A percentile compares a stretch with the other conserved stretches of the same genome.
Evolutionary conservation across 1,284 basidiomycete genomes (phyloP).

Genomic region (Rugosomyces carneus): DNA sequence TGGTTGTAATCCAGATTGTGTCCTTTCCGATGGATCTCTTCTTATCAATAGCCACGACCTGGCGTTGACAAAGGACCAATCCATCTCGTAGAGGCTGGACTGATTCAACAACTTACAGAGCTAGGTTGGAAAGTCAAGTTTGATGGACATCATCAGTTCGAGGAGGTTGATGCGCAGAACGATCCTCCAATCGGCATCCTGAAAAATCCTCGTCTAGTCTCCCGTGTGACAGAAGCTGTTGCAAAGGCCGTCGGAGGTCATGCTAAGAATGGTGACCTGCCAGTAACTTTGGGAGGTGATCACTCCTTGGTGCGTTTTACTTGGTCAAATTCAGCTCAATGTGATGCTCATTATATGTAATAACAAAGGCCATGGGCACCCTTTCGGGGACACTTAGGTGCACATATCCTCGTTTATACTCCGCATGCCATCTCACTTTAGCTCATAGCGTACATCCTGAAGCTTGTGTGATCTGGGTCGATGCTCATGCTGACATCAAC

Average conservation of each 20-base stretch:
- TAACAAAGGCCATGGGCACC: conserved; percentile 80
- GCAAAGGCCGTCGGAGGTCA: conserved; percentile 73
- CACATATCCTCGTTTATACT: conserved; percentile 16
- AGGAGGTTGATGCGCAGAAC: conserved; percentile 58
- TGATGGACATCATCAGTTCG: conserved; percentile 85
- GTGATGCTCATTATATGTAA: conserved; percentile 6
- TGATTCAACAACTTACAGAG: conserved; percentile 67
- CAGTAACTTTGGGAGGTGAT: conserved; percentile 94
- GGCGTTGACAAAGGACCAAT: conserved; percentile 94
- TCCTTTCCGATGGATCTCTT: neutral
- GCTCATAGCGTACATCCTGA: conserved; percentile 57
- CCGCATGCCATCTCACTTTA: conserved; percentile 1
- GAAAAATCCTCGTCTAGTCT: conserved; percentile 85
- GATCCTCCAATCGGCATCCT: conserved; percentile 85
- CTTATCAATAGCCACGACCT: conserved; percentile 47
- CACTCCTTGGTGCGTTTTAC: conserved; percentile 73
- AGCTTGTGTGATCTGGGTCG: conserved; percentile 89
- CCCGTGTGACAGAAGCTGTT: conserved; percentile 77
- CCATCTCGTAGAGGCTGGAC: conserved; percentile 79
- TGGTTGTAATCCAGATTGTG: neutral
- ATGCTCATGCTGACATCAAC: conserved; percentile 95
- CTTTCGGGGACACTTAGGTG: conserved; percentile 78
- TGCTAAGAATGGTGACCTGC: conserved; percentile 73
- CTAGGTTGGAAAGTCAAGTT: conserved; percentile 91
- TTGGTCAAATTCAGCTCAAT: neutral